Base-by-base conservation (phyloP, 371 early-diverging fungal species). In the Circinella minor region DNA sequence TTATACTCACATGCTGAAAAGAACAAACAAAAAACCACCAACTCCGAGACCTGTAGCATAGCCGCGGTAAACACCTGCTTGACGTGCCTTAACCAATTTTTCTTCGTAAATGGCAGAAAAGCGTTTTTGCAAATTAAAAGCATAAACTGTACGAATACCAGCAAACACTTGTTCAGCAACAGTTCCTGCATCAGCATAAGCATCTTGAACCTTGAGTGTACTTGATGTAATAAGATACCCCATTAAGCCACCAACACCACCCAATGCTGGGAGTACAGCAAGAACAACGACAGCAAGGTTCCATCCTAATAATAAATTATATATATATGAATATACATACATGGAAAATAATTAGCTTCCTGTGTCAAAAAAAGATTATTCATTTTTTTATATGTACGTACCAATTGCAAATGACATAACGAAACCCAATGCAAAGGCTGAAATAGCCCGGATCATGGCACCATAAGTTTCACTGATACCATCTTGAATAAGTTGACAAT, bases 391-490 rank as follows among this genome's bases (percentile, higher is more conserved):
- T 13, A 57, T n/a, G 10, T n/a, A 34, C 95, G 94, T 95, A 63
- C 48, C 63, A 20, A 63, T 48, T 47, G 63, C 46, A 27, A 48
- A 63, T n/a, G 93, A 46, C 36, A 39, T 37, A 63, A 36, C 8
- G 15, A 63, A 36, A n/a, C 63, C 46, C 48, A 63, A 39, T 18
- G 95, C 64, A 67, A 97, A 97, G 37, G 92, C 88, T 38, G 91
- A 75, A n/a, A 82, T 36, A 61, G 86, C 86, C 75, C 88, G 87
- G 57, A 95, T 63, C 20, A 90, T 76, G 37, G 89, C 70, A 55
- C 91, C 90, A 38, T 92, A 85, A 73, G 96, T 97, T 60, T 93
- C 95, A 15, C 88, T 84, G 13, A 94, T 90, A 39, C 97, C 95
- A 78, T 92, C 93, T 70, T 92, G 91, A 57, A 92, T 81, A 65